Base-by-base conservation (phyloP, 768 basidiomycete species). In the Mycena olivaceomarginata region DNA sequence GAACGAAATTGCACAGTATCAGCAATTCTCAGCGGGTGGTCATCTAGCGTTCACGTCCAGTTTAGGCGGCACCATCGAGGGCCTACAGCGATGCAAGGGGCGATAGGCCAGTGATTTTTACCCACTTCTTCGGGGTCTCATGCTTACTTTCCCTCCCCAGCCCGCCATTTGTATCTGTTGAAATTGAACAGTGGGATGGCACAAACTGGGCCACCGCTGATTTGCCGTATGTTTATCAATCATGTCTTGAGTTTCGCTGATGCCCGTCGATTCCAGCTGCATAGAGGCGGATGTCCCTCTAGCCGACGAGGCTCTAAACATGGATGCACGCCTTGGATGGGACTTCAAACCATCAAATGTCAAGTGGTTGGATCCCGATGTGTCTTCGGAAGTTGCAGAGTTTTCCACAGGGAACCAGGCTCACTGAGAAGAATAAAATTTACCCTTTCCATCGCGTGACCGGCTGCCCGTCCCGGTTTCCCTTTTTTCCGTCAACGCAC, bases 271-370 rank as follows among this genome's bases (percentile, higher is more conserved):
- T 53, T 45, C 31, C 10, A 68, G 67, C 53, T 68, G 39, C 43
- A 48, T 66, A 40, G 67, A 68, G 37, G 37, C 48, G 22, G 37
- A 68, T 53, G 10, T 68, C 16, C 2, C 12, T 68, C 48, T 57
- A 2, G 67, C 37, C 20, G 67, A 68, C n/a, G 67, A 68, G 39
- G 67, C 67, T 56, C 51, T 51, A 7, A 51, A 68, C 51, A 68
- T 68, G 51, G 37, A 68, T 68, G 53, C n/a, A n/a, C n/a, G n/a
- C n/a, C n/a, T n/a, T n/a, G n/a, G 67, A 43, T 68, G 67, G 67
- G 51, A 68, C 9, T 68, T 43, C 41, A 68, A 68, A 51, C 67
- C 67, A 48, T 68, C 51, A 53, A 40, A 22, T 40, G 22, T 68
- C 11, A 56, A 56, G 37, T 68, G 67, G 67, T 68, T 68, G 67